Evolutionary conservation across 2,329 filamentous ascomycete genomes (phyloP).

Genomic region (Hypoxylon sp.): DNA sequence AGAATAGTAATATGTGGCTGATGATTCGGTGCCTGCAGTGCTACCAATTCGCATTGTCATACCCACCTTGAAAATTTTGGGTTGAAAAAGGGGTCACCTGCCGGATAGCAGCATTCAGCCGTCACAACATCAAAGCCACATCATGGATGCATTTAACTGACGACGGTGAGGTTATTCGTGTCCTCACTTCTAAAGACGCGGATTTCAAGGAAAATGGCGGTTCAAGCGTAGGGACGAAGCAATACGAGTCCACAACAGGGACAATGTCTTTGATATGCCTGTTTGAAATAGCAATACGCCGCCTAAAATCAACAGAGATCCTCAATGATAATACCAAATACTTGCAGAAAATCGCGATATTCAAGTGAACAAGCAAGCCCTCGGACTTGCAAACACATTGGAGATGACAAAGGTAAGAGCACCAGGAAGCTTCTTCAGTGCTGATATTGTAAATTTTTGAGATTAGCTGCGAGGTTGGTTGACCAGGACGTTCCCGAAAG

Average conservation of each 20-base stretch:
- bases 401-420: background rate
- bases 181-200: background rate
- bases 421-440: background rate
- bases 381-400: background rate
- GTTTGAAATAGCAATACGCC: background rate
- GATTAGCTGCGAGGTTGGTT: background rate
- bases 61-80: constrained; percentile 2
- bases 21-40: background rate
- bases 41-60: background rate
- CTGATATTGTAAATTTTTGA: background rate
- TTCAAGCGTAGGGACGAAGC: background rate
- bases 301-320: background rate
- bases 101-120: background rate
- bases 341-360: background rate
- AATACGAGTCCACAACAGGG: background rate
- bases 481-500: background rate
- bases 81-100: constrained; percentile 2
- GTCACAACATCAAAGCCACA: background rate
- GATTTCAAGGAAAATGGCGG: background rate
- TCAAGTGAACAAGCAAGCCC: too few relatives aligned
- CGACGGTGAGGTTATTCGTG: background rate
- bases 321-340: too few relatives aligned
- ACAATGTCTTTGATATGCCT: background rate
- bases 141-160: background rate
- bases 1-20: background rate